Evolutionary conservation across 2,329 filamentous ascomycete genomes (phyloP).

Genomic region (Aureobasidium sp.): DNA sequence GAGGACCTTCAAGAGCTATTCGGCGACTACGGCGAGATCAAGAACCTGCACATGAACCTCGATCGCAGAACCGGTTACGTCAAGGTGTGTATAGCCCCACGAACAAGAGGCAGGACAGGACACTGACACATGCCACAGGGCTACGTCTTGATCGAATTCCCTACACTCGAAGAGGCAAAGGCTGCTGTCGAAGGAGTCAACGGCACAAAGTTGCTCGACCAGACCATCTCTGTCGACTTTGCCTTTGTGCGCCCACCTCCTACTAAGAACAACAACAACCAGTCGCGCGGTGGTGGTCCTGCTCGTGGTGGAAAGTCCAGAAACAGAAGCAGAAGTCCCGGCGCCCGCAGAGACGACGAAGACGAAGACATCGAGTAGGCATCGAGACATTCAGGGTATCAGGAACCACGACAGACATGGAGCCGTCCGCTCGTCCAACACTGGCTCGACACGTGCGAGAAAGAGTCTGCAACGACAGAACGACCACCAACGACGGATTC

Average conservation of each 20-base stretch:
- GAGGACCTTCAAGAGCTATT: slow-evolving; percentile 76
- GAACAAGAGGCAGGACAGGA: neutral
- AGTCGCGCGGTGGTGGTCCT: slow-evolving; percentile 21
- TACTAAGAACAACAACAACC: slow-evolving; percentile 36
- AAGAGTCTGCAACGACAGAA: neutral
- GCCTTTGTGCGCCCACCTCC: slow-evolving; percentile 76
- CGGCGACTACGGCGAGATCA: slow-evolving; percentile 76
- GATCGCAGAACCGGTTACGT: slow-evolving; percentile 78
- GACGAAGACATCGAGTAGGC: slow-evolving; percentile 18
- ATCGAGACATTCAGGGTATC: neutral
- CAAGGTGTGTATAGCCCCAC: slow-evolving; percentile 49
- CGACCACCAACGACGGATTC: neutral
- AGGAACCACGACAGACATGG: too few species aligned
- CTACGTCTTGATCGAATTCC: slow-evolving; percentile 77
- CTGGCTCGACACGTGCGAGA: neutral
- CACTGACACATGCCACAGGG: slow-evolving; percentile 44
- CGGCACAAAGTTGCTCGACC: slow-evolving; percentile 67
- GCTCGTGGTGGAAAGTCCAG: slow-evolving; percentile 20
- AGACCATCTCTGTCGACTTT: slow-evolving; percentile 74
- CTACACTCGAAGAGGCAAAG: slow-evolving; percentile 67
- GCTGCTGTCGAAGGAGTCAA: slow-evolving; percentile 78
- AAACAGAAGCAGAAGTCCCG: slow-evolving; percentile 36
- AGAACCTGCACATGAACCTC: slow-evolving; percentile 76
- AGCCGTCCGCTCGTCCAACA: neutral
- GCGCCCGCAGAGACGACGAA: slow-evolving; percentile 25